These are phyloP conservation scores for Xerocomellus intermedius DNA, from an alignment of 768 basidiomycete genomes.

Conservation along the genomic window DNA sequence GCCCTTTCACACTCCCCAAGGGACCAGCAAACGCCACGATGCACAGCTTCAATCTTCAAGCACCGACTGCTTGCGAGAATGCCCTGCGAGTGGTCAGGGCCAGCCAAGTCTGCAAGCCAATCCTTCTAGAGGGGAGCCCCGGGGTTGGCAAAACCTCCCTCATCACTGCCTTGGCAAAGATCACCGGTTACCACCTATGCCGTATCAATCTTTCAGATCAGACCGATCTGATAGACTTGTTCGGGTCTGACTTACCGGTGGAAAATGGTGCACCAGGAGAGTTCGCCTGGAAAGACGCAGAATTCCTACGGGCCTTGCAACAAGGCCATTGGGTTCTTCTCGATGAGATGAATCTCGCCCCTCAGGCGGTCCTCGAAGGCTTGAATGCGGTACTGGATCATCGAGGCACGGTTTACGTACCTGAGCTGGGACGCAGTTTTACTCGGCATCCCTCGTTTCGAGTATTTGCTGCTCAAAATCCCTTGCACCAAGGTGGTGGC, in stretches of 20 bases:
- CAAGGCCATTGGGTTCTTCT: slow-evolving; percentile 97
- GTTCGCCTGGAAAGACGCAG: slow-evolving; percentile 97
- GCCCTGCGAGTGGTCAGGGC: slow-evolving; percentile 87
- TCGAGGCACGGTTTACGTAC: slow-evolving; percentile 91
- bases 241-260: slow-evolving; percentile 93
- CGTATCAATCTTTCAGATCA: slow-evolving; percentile 98
- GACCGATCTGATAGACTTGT: slow-evolving; percentile 93
- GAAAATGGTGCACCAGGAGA: slow-evolving; percentile 90
- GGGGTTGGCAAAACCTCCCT: slow-evolving; percentile 98
- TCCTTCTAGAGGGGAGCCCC: slow-evolving; percentile 95
- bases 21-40: slow-evolving; percentile 43
- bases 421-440: slow-evolving; percentile 90
- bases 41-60: slow-evolving; percentile 72
- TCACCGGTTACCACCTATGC: slow-evolving; percentile 74
- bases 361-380: slow-evolving; percentile 95
- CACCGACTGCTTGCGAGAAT: slow-evolving; percentile 87
- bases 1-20: slow-evolving; percentile 67
- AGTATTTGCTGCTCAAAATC: slow-evolving; percentile 98
- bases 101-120: slow-evolving; percentile 85
- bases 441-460: slow-evolving; percentile 89
- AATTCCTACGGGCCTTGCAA: slow-evolving; percentile 90
- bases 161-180: slow-evolving; percentile 78
- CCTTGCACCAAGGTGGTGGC: slow-evolving; percentile 92
- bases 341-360: slow-evolving; percentile 99
- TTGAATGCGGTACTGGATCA: slow-evolving; percentile 96